phyloP scores from a whole-genome alignment of 768 basidiomycete genomes.

The Kwoniella mangroviensis region DNA sequence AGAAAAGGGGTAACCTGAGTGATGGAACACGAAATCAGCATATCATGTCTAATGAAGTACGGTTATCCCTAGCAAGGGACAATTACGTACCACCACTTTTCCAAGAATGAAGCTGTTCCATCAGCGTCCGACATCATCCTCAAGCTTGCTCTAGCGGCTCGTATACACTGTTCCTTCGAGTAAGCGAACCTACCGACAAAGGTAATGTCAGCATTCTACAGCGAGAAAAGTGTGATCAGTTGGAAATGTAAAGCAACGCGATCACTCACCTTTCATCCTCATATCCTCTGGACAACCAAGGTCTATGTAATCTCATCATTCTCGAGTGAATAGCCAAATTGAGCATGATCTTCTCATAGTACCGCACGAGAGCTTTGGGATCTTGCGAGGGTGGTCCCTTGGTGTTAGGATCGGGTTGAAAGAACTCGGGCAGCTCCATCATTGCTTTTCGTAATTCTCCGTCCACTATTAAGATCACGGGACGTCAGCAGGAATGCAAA shows the following conservation, averaged over 20 bases:
- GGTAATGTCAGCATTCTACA: neutral
- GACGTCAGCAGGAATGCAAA: neutral
- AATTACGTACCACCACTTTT: constrained; percentile 56
- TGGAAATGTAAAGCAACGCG: neutral
- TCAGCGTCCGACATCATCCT: constrained; percentile 54
- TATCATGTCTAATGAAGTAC: neutral
- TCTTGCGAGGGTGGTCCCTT: constrained; percentile 37
- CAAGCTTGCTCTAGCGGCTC: constrained; percentile 57
- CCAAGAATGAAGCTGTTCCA: constrained; percentile 54
- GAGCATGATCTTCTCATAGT: constrained; percentile 57
- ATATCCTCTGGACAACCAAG: constrained; percentile 57
- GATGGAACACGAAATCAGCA: constrained; percentile 3
- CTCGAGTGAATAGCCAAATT: constrained; percentile 57
- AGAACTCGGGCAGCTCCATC: constrained; percentile 55
- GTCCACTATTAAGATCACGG: constrained; percentile 33
- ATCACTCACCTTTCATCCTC: constrained; percentile 50
- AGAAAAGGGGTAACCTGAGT: constrained; percentile 52
- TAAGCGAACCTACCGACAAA: constrained; percentile 51
- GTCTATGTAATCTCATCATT: constrained; percentile 57
- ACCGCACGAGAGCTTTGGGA: constrained; percentile 48
- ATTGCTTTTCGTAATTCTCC: constrained; percentile 55
- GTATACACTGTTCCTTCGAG: constrained; percentile 58
- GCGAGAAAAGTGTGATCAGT: neutral
- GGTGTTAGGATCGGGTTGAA: constrained; percentile 44
- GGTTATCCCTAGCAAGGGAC: too few relatives aligned